Evolutionary conservation across 805 yeast genomes (phyloP).

Genomic region (Kuraishia piskuri): DNA sequence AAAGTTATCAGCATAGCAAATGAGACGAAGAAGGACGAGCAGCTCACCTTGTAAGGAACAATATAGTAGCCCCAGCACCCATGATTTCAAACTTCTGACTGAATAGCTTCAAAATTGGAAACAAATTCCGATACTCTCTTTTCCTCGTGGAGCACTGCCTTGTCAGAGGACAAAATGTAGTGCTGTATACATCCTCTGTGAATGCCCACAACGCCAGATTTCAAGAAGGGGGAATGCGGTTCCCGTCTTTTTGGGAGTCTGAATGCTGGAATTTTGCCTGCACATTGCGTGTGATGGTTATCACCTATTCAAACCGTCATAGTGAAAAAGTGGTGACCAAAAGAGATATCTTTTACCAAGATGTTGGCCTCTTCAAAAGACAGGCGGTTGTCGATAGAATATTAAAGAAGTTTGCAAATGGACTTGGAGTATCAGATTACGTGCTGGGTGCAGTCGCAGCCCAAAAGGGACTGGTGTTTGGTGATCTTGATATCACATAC

Average conservation of each 20-base stretch:
- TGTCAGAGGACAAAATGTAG: neutral
- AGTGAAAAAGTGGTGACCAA: constrained; percentile 26
- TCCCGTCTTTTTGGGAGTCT: neutral
- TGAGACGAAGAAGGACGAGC: neutral
- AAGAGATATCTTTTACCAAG: constrained; percentile 52
- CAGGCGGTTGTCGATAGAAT: constrained; percentile 34
- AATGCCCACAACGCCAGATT: neutral
- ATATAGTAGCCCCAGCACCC: no score
- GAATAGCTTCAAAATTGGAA: neutral
- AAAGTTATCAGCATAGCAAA: neutral
- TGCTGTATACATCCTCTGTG: neutral
- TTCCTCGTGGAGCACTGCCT: neutral
- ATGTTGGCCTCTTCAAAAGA: constrained; percentile 38
- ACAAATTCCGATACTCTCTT: neutral
- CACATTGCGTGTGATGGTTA: neutral
- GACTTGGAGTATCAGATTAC: constrained; percentile 28
- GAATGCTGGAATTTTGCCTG: neutral
- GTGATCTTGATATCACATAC: constrained; percentile 19
- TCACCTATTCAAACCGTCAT: neutral
- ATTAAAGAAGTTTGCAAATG: constrained; percentile 27
- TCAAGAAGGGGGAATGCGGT: neutral
- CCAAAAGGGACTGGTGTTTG: constrained; percentile 48
- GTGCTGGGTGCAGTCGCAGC: constrained; percentile 39
- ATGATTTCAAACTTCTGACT: no score
- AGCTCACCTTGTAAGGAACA: neutral